Evolutionary conservation across 345 rosid species (phyloP).

Genomic region (Corymbia maculata): DNA sequence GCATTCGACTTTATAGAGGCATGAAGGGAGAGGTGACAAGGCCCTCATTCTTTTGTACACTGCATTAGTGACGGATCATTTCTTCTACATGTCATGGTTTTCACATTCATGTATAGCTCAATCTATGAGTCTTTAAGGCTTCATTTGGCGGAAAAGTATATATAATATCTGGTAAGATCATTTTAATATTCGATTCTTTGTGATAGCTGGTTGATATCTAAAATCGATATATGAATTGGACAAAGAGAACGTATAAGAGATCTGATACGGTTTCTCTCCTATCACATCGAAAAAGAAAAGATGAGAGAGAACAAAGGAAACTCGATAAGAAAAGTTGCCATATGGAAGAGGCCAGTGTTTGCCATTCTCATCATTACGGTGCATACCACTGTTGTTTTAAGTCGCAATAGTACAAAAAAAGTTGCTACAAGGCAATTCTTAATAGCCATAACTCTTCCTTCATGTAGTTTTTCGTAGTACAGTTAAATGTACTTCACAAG

Average conservation of each 20-base stretch:
- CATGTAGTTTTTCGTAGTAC: neutral
- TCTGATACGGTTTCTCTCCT: neutral
- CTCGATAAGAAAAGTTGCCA: neutral
- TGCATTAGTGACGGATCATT: rapidly evolving
- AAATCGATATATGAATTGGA: neutral
- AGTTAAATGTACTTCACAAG: neutral
- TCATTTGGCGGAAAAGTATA: neutral
- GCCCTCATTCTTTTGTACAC: neutral
- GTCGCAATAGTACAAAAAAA: neutral
- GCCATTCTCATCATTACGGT: neutral
- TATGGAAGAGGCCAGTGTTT: neutral
- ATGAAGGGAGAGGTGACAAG: neutral
- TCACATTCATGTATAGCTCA: neutral
- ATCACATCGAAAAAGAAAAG: neutral
- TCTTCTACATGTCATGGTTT: neutral
- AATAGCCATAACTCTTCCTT: neutral
- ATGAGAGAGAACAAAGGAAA: neutral
- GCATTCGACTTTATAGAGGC: neutral
- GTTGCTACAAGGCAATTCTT: neutral
- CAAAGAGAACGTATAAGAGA: neutral
- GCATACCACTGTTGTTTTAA: neutral
- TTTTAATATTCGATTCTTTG: neutral
- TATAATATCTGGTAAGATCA: neutral
- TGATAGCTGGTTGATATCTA: neutral
- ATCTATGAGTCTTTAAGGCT: neutral